Conservation (phyloP, 805 yeast genomes). For the Saccharomycopsis sp. region DNA sequence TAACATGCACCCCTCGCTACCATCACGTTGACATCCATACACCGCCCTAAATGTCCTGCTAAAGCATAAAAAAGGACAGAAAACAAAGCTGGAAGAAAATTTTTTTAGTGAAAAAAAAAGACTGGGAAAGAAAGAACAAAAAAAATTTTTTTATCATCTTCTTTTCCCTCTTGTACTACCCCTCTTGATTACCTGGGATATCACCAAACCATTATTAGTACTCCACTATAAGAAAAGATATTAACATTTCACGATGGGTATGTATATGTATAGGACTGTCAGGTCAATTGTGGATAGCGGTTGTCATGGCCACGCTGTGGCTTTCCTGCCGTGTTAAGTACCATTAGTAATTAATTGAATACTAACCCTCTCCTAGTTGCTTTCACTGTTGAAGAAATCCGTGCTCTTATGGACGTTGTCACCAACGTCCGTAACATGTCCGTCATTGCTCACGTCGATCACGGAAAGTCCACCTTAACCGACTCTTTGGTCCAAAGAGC, state of each 20-base stretch:
- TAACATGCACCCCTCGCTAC: no score
- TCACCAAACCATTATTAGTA: not conserved
- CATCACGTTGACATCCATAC: not conserved
- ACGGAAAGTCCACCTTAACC: constrained; percentile 99
- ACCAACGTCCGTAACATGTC: constrained; percentile 99
- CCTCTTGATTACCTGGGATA: not conserved
- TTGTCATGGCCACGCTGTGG: no score
- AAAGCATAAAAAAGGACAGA: not conserved
- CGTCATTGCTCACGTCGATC: constrained; percentile 99
- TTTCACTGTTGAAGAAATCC: constrained; percentile 51
- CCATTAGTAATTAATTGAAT: no score
- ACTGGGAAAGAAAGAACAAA: not conserved
- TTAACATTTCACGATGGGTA: constrained; percentile 2
- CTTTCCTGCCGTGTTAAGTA: no score
- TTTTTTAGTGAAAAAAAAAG: not conserved
- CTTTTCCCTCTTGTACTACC: not conserved
- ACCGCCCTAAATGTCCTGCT: no score
- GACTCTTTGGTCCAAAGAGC: constrained; percentile 99
- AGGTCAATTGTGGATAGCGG: no score
- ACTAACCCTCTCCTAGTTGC: constrained; percentile 23
- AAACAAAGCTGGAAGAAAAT: not conserved
- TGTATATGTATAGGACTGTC: no score
- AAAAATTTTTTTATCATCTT: not conserved
- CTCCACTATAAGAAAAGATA: not conserved
- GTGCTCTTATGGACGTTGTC: constrained; percentile 98